phyloP scores from a whole-genome alignment of 2,329 filamentous ascomycete genomes.

The Geoglossum cookeanum region DNA sequence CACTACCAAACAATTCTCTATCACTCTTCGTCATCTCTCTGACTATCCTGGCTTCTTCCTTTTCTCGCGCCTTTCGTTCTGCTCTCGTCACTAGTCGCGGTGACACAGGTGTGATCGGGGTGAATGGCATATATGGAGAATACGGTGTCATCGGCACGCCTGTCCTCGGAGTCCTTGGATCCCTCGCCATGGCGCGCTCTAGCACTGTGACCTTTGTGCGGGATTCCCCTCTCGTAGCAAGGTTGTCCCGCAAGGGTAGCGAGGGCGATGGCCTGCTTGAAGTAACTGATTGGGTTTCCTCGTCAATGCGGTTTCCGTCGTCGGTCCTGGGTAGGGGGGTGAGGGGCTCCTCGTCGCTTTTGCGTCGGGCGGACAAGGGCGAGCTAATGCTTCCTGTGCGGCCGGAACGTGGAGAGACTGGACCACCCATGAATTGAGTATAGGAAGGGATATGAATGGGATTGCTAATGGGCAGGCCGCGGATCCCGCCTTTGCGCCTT shows the following conservation, averaged over 20 bases:
- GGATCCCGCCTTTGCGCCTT: neutral
- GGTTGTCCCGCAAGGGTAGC: constrained; percentile 18
- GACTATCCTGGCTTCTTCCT: constrained; percentile 24
- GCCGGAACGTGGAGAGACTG: neutral
- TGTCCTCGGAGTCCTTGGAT: constrained; percentile 28
- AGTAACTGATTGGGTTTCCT: constrained; percentile 44
- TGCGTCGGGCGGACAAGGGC: neutral
- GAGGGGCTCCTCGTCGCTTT: constrained; percentile 5
- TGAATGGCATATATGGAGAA: constrained; percentile 62
- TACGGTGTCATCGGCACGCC: constrained; percentile 51
- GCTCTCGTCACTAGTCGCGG: constrained; percentile 53
- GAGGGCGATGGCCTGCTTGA: constrained; percentile 33
- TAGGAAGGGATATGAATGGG: constrained; percentile 2
- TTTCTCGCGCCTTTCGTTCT: constrained; percentile 50
- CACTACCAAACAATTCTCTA: neutral
- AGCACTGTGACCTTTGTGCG: constrained; percentile 45
- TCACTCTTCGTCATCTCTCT: constrained; percentile 2
- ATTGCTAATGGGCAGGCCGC: neutral
- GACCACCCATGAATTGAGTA: neutral
- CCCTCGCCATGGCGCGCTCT: constrained; percentile 25
- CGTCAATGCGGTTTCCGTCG: constrained; percentile 29
- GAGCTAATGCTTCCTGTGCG: neutral
- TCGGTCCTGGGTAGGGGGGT: neutral
- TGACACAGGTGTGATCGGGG: constrained; percentile 55
- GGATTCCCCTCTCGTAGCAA: neutral